Evolutionary conservation across 768 basidiomycete genomes (phyloP).

Genomic region (Suillus weaverae): DNA sequence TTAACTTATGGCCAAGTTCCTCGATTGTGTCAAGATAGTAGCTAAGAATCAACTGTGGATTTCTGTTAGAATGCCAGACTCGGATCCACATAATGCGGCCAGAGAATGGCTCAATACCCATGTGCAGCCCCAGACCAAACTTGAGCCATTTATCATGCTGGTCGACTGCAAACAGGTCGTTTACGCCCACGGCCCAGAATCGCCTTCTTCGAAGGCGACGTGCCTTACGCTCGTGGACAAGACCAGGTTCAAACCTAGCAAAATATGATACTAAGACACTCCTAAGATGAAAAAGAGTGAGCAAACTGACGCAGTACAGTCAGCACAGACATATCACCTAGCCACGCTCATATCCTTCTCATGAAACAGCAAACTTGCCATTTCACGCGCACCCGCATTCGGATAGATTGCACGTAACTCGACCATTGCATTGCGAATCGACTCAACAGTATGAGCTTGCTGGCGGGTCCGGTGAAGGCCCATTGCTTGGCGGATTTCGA

Average conservation of each 20-base stretch:
- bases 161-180: constrained; percentile 37
- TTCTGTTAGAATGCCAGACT: constrained; percentile 30
- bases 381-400: constrained; percentile 26
- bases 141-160: constrained; percentile 50
- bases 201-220: constrained; percentile 27
- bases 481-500: constrained; percentile 14
- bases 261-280: constrained; percentile 8
- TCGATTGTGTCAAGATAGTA: constrained; percentile 19
- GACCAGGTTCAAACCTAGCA: constrained; percentile 18
- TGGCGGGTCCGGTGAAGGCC: constrained; percentile 19
- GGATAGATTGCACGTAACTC: constrained; percentile 25
- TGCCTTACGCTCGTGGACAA: constrained; percentile 18
- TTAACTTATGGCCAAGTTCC: constrained; percentile 18
- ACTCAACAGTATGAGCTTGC: constrained; percentile 23
- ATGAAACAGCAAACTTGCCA: constrained; percentile 22
- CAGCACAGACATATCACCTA: constrained; percentile 14
- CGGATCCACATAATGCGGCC: constrained; percentile 24
- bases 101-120: constrained; percentile 21
- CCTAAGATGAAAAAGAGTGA: constrained; percentile 4
- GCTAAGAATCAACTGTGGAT: constrained; percentile 19
- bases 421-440: constrained; percentile 18
- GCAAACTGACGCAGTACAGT: not conserved
- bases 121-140: constrained; percentile 37
- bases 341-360: constrained; percentile 27
- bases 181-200: constrained; percentile 44